phyloP scores from a whole-genome alignment of 2,329 filamentous ascomycete genomes.

The Phaeosphaeriaceae sp. region DNA sequence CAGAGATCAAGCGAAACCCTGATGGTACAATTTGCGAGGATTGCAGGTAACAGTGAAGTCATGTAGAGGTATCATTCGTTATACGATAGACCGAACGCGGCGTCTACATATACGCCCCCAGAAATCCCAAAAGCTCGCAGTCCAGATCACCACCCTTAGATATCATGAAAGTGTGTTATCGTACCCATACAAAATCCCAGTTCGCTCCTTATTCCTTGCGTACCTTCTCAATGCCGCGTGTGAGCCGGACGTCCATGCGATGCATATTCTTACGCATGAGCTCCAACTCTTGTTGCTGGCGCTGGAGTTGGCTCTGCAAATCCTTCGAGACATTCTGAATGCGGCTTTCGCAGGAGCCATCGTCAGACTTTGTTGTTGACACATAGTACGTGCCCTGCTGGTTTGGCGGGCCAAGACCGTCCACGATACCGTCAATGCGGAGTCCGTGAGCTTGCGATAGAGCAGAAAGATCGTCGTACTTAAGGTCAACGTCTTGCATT shows the following conservation, averaged over 20 bases:
- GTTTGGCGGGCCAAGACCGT: conserved; percentile 31
- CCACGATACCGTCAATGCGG: conserved; percentile 33
- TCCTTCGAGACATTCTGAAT: conserved; percentile 1
- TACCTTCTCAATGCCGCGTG: conserved; percentile 18
- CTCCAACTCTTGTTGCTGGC: conserved; percentile 16
- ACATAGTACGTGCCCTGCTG: conserved; percentile 25
- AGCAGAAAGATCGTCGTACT: conserved; percentile 10
- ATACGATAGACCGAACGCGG: background rate
- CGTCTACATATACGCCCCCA: background rate
- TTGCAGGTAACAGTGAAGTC: conserved; percentile 26
- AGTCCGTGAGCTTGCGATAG: conserved; percentile 11
- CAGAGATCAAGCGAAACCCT: conserved; percentile 36
- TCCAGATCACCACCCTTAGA: background rate
- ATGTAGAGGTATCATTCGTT: background rate
- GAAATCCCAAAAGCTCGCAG: background rate
- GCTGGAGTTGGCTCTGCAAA: conserved; percentile 9
- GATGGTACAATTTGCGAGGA: conserved; percentile 49
- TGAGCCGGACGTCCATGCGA: conserved; percentile 26
- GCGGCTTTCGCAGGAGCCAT: background rate
- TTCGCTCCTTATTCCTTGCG: background rate
- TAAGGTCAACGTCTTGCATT: conserved; percentile 11
- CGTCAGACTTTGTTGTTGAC: background rate
- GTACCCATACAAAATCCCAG: background rate
- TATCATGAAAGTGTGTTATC: background rate
- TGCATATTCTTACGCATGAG: conserved; percentile 24